Evolutionary conservation across 352 stramenopile species (phyloP), one percentile per base, ranked within the genome.

Genomic region (Globisporangium sylvaticum): DNA sequence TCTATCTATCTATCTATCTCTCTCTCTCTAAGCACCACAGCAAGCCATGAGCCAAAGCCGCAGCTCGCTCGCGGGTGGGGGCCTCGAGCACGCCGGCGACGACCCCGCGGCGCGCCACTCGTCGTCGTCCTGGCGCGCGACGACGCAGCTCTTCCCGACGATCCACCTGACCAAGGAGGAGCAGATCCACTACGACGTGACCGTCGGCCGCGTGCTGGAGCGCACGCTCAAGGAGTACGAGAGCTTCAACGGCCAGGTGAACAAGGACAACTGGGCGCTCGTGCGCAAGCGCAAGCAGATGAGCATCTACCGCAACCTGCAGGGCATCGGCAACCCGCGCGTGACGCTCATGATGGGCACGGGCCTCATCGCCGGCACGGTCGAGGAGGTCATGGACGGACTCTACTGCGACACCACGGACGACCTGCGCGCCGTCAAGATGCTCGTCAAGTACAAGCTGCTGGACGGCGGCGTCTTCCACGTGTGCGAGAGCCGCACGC

Each of bases 331-430:
- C 10, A 62, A 68, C 24, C 54, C 64, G 39, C 64, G 56, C 60
- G 60, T 65, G 42, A 65, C 60, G 60, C 42, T 58, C 42, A 65
- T 65, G 60, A 56, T 65, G 60, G 60, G 62, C 48, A 64, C 62
- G 25, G 54, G 48, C 2, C 29, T 54, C 53, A 67, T 67, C 62
- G 10, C 34, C 14, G 62, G 48, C 25, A 57, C 62, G n/a, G 15
- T 69, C 22, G 54, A 69, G n/a, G 64, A 83, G 39, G 72, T 79
- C 69, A 81, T 83, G 76, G 63, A 66, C 15, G 76, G 76, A 0
- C 64, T 83, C 20, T 81, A 83, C 65, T 74, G 71, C 34, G 76
- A 83, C 22, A 79, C 58, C 14, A 83, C 69, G 18, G 58, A 79
- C 29, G 73, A 78, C 27, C 69, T 81, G 8, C 72, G 70, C 18